Evolutionary conservation across 176 grass and related monocot species (phyloP), one percentile per base, ranked within the genome.

Genomic region (Musa acuminata): DNA sequence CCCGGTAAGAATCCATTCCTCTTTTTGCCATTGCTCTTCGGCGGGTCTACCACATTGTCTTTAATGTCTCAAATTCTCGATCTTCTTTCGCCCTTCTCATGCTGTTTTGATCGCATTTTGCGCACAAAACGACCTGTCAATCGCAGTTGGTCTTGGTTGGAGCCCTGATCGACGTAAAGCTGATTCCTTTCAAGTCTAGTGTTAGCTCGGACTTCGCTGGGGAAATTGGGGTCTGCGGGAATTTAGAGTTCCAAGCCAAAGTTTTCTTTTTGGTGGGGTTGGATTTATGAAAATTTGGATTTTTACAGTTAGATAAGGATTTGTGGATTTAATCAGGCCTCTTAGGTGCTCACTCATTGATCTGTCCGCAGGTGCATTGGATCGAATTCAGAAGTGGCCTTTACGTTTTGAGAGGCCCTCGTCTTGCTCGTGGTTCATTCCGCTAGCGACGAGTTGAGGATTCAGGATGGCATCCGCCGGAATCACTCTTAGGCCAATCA

Each of bases 381-480:
- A 65, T 65, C 63, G 63, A 65, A 65, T 12, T 26, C 11, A 17
- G 11, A 65, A 65, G 63, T 24, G 63, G 22, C 12, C 2, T 65
- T 65, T 65, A 65, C 22, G 23, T 8, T 26, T 65, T 65, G 63
- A 65, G 63, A 65, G 22, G 21, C 21, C 63, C 63, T 65, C 63
- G 23, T 65, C 23, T 26, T 65, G 63, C 63, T 65, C 26, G 63
- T 65, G 63, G 63, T 65, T 65, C 9, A 65, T 25, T 27, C 22
- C 63, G 63, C 63, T 65, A 26, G 63, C 63, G 22, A 65, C 22
- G 23, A 65, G 22, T 65, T 65, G 63, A 65, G 72, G 69, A 19
- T 69, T 69, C 8, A 73, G 68, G 62, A 88, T 83, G 87, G 64
- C 81, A 60, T 72, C 81, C 65, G 58, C 77, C 24, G 51, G 70